Evolutionary conservation across 139 green algal species (phyloP), one percentile per base, ranked within the genome.

Genomic region (Closterium sp.): DNA sequence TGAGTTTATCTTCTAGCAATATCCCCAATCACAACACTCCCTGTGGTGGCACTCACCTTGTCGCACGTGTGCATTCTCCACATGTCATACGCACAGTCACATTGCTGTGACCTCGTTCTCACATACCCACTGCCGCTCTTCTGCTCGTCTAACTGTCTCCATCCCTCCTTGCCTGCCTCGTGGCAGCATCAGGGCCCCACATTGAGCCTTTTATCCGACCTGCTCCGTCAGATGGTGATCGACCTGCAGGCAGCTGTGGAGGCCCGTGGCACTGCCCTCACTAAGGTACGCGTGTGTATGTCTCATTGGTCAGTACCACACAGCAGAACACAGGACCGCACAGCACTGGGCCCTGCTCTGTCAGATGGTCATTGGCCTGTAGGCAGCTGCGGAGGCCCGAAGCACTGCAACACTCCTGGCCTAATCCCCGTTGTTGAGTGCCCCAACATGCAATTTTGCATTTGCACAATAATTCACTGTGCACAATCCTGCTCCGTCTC

Each of bases 151-250:
- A 55, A 76, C 55, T 76, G 12, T 76, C 55, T 76, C 16, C 55
- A 76, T 19, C 38, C 16, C 38, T 66, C 38, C 38, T 66, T 66
- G 38, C 38, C 6, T 76, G 55, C 16, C 12, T 28, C 55, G 55
- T 76, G 55, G 55, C 55, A 76, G 55, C 55, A 76, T 76, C 55
- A 76, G 55, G 55, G 25, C 30, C 90, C 90, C 69, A 94, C 91
- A 30, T 69, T 94, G 76, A 91, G 23, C 23, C 88, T 87, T 21
- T 32, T 94, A 25, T 91, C 91, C 35, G 76, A 93, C 8, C 31
- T 93, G 33, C 85, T 94, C 33, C 34, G 93, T 35, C 88, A 94
- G 38, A 93, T 21, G 19, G 76, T 69, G 4, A 32, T 23, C 23
- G 66, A 76, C 25, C 34, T 94, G 30, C 32, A 85, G 19, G 85